Evolutionary conservation across 257 asterid species (phyloP), one percentile per base, ranked within the genome.

Genomic region (Solanum appendiculatum): DNA sequence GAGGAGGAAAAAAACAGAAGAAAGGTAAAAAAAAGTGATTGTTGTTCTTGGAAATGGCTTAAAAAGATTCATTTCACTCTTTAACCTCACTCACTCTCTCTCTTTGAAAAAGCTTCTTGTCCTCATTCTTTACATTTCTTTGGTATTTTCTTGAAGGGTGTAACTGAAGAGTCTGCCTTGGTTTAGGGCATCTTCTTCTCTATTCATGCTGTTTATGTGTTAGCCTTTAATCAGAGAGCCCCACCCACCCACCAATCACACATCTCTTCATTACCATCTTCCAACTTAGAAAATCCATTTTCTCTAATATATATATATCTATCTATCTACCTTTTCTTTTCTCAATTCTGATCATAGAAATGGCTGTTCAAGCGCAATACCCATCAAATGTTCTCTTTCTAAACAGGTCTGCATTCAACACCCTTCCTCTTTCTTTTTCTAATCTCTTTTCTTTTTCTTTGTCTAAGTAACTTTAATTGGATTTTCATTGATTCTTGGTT

Each of bases 301-400:
- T 15, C n/a, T n/a, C 3, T 51, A 2, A 51, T 51, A 36, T 39
- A 33, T 84, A 20, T 75, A 63, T 87, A 40, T 64, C 9, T 27
- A 78, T 63, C 73, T 27, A 27, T 80, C 84, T 78, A 44, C 40
- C 77, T 33, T 80, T 70, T 70, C n/a, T 21, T 21, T 14, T 18
- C 11, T 63, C 8, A 77, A n/a, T 37, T 46, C 39, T 14, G 51
- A 44, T 78, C 72, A 69, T 27, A 33, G 20, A 66, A 66, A 92
- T 92, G 94, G 94, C 93, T 33, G 91, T 92, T 84, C 94, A 92
- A 92, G 94, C 94, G 86, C 94, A 88, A 75, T 89, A 92, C 42
- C 90, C 94, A 6, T 92, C 94, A 34, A 91, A 89, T 72, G 88
- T 89, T 86, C 91, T 90, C 60, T 86, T 91, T 15, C 83, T 88